phyloP scores from a whole-genome alignment of 1,139 yeast species.

The Scheffersomyces parashehatae region DNA sequence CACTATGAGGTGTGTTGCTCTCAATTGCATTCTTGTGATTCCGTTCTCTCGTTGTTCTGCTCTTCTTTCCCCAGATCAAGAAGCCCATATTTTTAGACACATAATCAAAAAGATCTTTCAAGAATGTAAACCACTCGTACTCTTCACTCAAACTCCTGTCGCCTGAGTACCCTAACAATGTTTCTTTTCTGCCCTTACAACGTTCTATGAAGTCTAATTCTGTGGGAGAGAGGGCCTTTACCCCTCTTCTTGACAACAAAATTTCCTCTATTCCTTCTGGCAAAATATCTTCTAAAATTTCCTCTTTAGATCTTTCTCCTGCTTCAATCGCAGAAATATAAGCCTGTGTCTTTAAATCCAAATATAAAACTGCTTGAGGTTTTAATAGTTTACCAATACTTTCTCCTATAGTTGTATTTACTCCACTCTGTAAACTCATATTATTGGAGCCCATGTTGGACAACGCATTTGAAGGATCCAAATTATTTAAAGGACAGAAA shows the following conservation, averaged over 20 bases:
- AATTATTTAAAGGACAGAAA: slow-evolving; percentile 65
- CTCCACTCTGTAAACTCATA: slow-evolving; percentile 39
- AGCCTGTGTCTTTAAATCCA: slow-evolving; percentile 93
- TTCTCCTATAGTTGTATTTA: slow-evolving; percentile 40
- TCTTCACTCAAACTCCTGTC: slow-evolving; percentile 50
- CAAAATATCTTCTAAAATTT: slow-evolving; percentile 73
- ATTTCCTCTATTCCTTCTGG: slow-evolving; percentile 63
- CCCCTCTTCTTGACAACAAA: slow-evolving; percentile 48
- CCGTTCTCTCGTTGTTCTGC: slow-evolving; percentile 27
- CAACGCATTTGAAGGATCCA: slow-evolving; percentile 44
- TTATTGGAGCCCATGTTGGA: slow-evolving; percentile 38
- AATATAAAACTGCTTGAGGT: slow-evolving; percentile 73
- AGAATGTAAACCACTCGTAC: slow-evolving; percentile 74
- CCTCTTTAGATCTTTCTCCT: slow-evolving; percentile 64
- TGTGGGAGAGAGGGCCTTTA: slow-evolving; percentile 55
- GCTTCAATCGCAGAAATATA: slow-evolving; percentile 85
- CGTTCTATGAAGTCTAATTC: slow-evolving; percentile 71
- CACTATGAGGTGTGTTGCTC: slow-evolving; percentile 27
- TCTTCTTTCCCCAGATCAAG: slow-evolving; percentile 68
- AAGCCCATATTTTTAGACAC: slow-evolving; percentile 73
- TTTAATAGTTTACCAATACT: slow-evolving; percentile 66
- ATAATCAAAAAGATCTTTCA: slow-evolving; percentile 75
- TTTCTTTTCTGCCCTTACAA: slow-evolving; percentile 68
- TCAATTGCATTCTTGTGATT: slow-evolving; percentile 5
- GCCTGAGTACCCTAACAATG: slow-evolving; percentile 50